These are phyloP conservation scores for Vitellaria paradoxa DNA, from an alignment of 179 eudicot genomes.

Conservation along the genomic window DNA sequence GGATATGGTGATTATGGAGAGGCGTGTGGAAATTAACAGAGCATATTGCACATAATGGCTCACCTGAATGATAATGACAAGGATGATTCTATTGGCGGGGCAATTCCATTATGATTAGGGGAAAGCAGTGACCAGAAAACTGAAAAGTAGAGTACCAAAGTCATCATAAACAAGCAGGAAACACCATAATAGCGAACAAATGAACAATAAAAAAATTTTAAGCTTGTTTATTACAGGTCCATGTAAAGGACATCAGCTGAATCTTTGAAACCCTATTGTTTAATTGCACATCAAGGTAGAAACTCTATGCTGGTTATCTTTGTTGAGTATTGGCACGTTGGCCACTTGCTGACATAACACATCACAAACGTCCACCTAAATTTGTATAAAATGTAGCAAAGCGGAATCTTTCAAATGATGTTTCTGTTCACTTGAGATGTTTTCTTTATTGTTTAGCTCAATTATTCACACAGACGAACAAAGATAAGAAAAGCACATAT, in stretches of 20 bases:
- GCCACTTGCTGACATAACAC: not conserved
- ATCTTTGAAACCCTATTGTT: not conserved
- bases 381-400: not conserved
- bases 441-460: not conserved
- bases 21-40: not conserved
- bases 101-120: conserved; percentile 51
- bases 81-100: conserved; percentile 62
- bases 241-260: not conserved
- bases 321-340: not conserved
- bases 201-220: not conserved
- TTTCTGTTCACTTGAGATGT: not conserved
- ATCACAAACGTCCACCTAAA: not conserved
- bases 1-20: not conserved
- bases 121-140: conserved; percentile 84
- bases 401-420: not conserved
- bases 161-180: conserved; percentile 13
- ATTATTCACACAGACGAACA: not conserved
- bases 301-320: not conserved
- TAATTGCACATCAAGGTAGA: not conserved
- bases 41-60: conserved; percentile 5
- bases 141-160: conserved; percentile 30
- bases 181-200: not conserved
- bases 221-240: not conserved
- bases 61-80: conserved; percentile 80
- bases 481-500: not conserved